Evolutionary conservation across 2,329 filamentous ascomycete species (phyloP), one percentile per base, ranked within the genome.

Genomic region (Colletotrichum neosansevieriae): DNA sequence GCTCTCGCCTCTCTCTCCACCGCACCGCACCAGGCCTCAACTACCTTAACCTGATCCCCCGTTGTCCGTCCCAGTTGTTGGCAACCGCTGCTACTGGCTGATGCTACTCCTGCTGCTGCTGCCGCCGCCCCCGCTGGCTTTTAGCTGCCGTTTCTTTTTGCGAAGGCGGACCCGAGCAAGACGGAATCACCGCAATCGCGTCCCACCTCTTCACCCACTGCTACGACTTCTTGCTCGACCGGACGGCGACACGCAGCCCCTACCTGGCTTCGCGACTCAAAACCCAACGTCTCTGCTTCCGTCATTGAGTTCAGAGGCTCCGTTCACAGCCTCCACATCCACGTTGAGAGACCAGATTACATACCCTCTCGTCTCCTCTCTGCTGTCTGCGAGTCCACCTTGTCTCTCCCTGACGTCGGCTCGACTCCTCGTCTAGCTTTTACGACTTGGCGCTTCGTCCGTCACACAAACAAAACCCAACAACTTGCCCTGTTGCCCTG

Each of bases 401-500:
- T 40, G 29, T 54, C 54, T 65, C 65, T 68, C 53, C 32, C 65
- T 59, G 53, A 54, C 65, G 54, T 57, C 44, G 59, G 44, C 45
- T 58, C 19, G 34, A 29, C 36, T 42, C 60, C n/a, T 45, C 45
- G 44, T 54, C 61, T 38, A 32, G 19, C 19, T 47, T 38, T 24
- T 42, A 49, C 42, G n/a, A 53, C 45, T 67, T 58, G 60, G 60
- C 53, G 34, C 53, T 49, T 40, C 49, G 13, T 53, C 38, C 49
- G 61, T 68, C 61, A 50, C 61, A 68, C 61, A 65, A 64, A 50
- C 65, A 40, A 45, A 40, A 40, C 40, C 53, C 29, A n/a, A 11
- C 47, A 32, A 24, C 42, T 29, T 58, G 56, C 12, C 42, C 24
- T 60, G 58, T 32, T 44, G 49, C 45, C 58, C 47, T 53, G 38